A percentile compares a stretch with the other conserved stretches of the same genome.
phyloP scores from a whole-genome alignment of 2,329 filamentous ascomycete genomes.

The Fusarium keratoplasticum region DNA sequence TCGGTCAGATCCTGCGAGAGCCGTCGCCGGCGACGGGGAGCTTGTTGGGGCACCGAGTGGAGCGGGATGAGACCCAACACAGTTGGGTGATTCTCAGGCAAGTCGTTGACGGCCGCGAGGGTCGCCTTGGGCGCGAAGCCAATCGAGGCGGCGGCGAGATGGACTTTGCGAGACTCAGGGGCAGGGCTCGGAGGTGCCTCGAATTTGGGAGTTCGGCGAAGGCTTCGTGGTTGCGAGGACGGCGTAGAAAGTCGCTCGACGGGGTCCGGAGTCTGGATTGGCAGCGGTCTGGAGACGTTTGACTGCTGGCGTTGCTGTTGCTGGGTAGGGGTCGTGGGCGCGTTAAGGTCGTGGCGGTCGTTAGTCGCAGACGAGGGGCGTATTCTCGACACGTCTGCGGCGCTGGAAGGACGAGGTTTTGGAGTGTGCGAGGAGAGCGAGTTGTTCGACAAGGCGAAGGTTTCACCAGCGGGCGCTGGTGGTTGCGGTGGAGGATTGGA shows the following conservation, averaged over 20 bases:
- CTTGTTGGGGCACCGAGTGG: conserved; percentile 54
- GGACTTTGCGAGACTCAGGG: conserved; percentile 54
- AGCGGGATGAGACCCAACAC: conserved; percentile 48
- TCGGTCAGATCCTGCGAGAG: conserved; percentile 64
- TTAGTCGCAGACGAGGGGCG: conserved; percentile 55
- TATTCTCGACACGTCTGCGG: conserved; percentile 61
- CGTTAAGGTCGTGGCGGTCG: conserved; percentile 68
- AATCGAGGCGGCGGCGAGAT: conserved; percentile 60
- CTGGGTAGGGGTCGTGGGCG: conserved; percentile 56
- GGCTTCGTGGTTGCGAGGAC: conserved; percentile 58
- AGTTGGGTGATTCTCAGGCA: conserved; percentile 41
- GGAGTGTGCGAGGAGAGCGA: conserved; percentile 45
- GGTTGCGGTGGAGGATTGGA: conserved; percentile 41
- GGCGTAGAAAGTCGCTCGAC: conserved; percentile 58
- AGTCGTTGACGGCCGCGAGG: conserved; percentile 32
- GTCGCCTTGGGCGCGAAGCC: conserved; percentile 59
- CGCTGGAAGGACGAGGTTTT: conserved; percentile 39
- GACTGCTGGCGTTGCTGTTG: conserved; percentile 61
- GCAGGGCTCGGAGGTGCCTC: conserved; percentile 56
- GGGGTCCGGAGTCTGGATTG: conserved; percentile 50
- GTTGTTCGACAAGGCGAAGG: conserved; percentile 59
- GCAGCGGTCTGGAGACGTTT: conserved; percentile 35
- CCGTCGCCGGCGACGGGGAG: conserved; percentile 46
- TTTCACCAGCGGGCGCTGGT: conserved; percentile 53
- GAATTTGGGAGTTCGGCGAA: conserved; percentile 66